A percentile compares a stretch with the other conserved stretches of the same genome.
Evolutionary conservation across 2,329 filamentous ascomycete species (phyloP).

Genomic region (Colletotrichum sp.): DNA sequence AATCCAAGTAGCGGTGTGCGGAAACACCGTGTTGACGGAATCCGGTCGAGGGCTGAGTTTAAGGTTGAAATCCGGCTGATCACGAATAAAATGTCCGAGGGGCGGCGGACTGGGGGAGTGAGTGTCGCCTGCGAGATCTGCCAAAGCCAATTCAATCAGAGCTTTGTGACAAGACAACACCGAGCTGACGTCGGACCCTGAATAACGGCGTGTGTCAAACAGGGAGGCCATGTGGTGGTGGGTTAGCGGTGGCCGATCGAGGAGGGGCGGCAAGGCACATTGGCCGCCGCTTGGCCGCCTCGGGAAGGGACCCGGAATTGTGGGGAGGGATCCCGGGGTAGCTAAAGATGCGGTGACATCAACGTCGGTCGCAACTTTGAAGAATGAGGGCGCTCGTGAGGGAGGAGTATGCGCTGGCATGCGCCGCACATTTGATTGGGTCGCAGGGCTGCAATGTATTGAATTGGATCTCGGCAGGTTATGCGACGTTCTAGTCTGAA

Average conservation of each 20-base stretch:
- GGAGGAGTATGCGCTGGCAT: not conserved
- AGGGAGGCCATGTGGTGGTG: conserved; percentile 21
- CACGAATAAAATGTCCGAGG: not conserved
- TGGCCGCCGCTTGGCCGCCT: conserved; percentile 18
- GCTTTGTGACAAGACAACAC: not conserved
- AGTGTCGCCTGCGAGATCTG: not conserved
- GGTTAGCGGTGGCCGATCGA: conserved; percentile 10
- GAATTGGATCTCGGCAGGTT: not conserved
- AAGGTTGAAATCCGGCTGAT: not conserved
- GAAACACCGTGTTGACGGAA: not conserved
- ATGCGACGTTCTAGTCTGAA: not conserved
- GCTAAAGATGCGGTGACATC: conserved; percentile 10
- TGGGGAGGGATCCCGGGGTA: conserved; percentile 8
- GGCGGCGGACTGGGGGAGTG: not conserved
- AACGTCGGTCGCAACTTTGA: conserved; percentile 1
- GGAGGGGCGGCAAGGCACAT: conserved; percentile 20
- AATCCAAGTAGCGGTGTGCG: not conserved
- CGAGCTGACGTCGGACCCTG: not conserved
- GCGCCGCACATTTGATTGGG: conserved; percentile 2
- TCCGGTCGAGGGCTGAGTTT: not conserved
- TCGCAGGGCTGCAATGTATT: not conserved
- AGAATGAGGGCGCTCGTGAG: not conserved
- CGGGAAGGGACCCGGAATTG: conserved; percentile 15
- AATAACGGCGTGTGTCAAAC: conserved; percentile 1
- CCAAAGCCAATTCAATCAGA: not conserved